Evolutionary conservation across 202 grass and related monocot species (phyloP).

Genomic region (Setaria viridis): DNA sequence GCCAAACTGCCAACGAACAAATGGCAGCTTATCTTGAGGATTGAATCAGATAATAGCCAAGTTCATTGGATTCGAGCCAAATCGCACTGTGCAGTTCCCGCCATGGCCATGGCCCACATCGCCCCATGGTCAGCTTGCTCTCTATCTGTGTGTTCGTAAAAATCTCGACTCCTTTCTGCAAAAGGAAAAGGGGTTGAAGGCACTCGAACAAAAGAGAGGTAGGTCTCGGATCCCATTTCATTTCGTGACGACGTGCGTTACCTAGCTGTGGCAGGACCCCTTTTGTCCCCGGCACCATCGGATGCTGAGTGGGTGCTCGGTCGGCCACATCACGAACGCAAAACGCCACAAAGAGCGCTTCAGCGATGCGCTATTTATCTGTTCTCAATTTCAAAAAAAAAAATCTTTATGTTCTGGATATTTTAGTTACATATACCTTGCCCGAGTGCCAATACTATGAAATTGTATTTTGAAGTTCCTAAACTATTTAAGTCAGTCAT

Average conservation of each 20-base stretch:
- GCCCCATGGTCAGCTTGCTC: not conserved
- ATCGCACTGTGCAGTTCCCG: not conserved
- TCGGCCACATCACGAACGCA: slow-evolving; percentile 8
- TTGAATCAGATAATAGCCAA: not conserved
- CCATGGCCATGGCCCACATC: not conserved
- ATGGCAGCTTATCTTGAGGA: not conserved
- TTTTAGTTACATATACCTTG: too few species aligned
- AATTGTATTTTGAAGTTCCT: too few species aligned
- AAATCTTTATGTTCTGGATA: too few species aligned
- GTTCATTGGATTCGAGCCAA: slow-evolving; percentile 12
- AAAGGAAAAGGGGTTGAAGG: not conserved
- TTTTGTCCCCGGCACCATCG: slow-evolving; percentile 20
- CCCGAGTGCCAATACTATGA: too few species aligned
- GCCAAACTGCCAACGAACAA: not conserved
- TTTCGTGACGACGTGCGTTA: not conserved
- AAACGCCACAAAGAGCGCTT: not conserved
- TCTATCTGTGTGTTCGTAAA: not conserved
- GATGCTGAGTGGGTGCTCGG: not conserved
- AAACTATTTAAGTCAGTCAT: too few species aligned
- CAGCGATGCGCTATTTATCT: not conserved
- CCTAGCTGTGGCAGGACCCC: not conserved
- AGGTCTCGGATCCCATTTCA: slow-evolving; percentile 25
- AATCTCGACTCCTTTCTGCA: not conserved
- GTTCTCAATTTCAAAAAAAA: too few species aligned
- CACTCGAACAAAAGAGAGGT: not conserved